Percentiles rank a stretch among this genome's conserved stretches.
Evolutionary conservation across 345 rosid genomes (phyloP).

Genomic region (Hypericum androsaemum): DNA sequence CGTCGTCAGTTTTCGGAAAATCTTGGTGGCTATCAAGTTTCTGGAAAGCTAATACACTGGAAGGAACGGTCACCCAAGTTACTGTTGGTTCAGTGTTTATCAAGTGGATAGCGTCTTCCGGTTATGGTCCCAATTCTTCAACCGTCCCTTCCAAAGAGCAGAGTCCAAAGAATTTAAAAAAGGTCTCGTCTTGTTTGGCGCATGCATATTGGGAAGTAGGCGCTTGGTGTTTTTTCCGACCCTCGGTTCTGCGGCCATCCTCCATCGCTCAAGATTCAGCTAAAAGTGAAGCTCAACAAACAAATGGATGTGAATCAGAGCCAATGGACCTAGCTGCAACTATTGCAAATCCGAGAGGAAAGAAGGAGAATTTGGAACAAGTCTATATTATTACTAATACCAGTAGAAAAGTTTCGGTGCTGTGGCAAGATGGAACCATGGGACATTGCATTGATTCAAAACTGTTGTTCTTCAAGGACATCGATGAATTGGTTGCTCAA

Average conservation of each 20-base stretch:
- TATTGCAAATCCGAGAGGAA: constrained; percentile 40
- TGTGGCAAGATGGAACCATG: constrained; percentile 79
- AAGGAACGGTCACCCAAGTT: constrained; percentile 91
- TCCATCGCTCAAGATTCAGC: constrained; percentile 32
- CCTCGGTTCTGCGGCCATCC: constrained; percentile 35
- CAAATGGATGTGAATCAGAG: constrained; percentile 26
- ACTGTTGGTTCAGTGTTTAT: constrained; percentile 75
- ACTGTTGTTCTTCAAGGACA: constrained; percentile 71
- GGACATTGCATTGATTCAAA: constrained; percentile 46
- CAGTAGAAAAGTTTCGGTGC: constrained; percentile 63
- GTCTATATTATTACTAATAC: constrained; percentile 65
- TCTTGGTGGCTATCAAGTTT: constrained; percentile 73
- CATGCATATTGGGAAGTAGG: constrained; percentile 96
- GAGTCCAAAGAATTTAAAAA: constrained; percentile 72
- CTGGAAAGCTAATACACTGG: constrained; percentile 82
- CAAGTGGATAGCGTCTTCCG: constrained; percentile 96
- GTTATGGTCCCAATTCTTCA: constrained; percentile 78
- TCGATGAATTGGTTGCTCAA: constrained; percentile 85
- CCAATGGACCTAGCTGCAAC: constrained; percentile 26
- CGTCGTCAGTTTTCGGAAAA: constrained; percentile 75
- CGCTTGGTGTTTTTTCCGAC: constrained; percentile 71
- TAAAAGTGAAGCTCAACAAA: constrained; percentile 26
- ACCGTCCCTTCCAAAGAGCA: constrained; percentile 88
- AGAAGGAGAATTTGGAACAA: constrained; percentile 80
- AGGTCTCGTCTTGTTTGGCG: constrained; percentile 70